Evolutionary conservation across 2,329 filamentous ascomycete species (phyloP).

Genomic region (Fusarium sp.): DNA sequence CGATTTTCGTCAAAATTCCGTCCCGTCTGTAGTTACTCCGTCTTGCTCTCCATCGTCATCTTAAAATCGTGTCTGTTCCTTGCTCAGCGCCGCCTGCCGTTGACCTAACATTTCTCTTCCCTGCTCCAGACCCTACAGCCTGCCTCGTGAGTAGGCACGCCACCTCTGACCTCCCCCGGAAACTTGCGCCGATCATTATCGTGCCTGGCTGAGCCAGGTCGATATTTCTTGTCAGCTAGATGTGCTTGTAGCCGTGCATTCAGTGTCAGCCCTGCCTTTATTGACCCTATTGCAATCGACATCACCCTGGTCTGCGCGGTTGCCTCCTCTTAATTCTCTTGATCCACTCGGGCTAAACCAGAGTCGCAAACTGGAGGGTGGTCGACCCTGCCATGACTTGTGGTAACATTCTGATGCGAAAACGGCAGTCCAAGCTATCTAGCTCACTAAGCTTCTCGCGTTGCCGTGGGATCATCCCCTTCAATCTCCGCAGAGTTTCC

Average conservation of each 20-base stretch:
- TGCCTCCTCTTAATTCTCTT: conserved; percentile 29
- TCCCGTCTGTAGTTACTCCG: conserved; percentile 25
- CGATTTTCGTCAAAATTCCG: conserved; percentile 23
- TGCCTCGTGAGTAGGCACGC: conserved; percentile 39
- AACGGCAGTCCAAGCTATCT: conserved; percentile 37
- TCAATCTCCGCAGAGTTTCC: conserved; percentile 45
- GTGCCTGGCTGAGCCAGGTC: conserved; percentile 42
- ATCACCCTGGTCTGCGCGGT: conserved; percentile 22
- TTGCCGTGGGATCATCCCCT: conserved; percentile 34
- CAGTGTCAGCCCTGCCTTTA: conserved; percentile 45
- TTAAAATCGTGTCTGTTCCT: conserved; percentile 29
- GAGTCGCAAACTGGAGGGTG: conserved; percentile 35
- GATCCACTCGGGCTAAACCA: conserved; percentile 22
- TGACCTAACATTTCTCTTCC: conserved; percentile 22
- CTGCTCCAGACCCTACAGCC: conserved; percentile 31
- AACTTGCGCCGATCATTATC: conserved; percentile 46
- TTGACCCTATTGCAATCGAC: conserved; percentile 36
- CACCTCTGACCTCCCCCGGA: conserved; percentile 42
- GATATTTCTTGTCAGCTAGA: conserved; percentile 40
- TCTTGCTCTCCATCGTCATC: conserved; percentile 36
- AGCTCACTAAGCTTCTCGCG: conserved; percentile 33
- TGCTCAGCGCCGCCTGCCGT: conserved; percentile 25
- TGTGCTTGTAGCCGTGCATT: conserved; percentile 44
- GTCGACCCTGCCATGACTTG: conserved; percentile 17
- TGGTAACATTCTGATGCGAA: conserved; percentile 38